Evolutionary conservation across 345 rosid genomes (phyloP).

Genomic region (Pseudoturritis turrita): DNA sequence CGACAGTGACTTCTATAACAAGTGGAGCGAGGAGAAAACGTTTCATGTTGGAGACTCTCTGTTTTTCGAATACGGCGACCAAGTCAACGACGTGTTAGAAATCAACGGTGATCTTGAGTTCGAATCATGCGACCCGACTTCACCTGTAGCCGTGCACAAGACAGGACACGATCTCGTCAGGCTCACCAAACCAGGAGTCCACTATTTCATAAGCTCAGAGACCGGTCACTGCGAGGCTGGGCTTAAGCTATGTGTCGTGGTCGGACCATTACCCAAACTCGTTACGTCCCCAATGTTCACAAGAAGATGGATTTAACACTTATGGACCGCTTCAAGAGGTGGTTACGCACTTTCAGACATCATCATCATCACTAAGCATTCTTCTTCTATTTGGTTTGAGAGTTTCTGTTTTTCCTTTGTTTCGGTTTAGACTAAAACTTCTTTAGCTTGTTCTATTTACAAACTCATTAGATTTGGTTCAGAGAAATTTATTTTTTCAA

Average conservation of each 20-base stretch:
- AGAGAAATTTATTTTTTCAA: no score
- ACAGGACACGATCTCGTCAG: not conserved
- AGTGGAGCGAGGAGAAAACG: not conserved
- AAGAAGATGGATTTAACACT: no score
- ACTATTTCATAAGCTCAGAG: not conserved
- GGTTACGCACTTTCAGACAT: no score
- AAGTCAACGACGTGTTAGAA: not conserved
- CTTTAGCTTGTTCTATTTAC: no score
- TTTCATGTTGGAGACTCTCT: not conserved
- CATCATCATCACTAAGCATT: no score
- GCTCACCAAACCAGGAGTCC: conserved; percentile 1
- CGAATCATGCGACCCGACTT: not conserved
- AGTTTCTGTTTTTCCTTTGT: no score
- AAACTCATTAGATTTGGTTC: no score
- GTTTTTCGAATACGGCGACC: not conserved
- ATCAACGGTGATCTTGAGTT: not conserved
- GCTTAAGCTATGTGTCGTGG: not conserved
- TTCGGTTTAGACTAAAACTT: no score
- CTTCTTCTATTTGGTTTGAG: no score
- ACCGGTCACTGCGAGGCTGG: not conserved
- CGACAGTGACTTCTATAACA: not conserved
- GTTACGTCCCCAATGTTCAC: no score
- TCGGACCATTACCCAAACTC: no score
- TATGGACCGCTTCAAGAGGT: no score
- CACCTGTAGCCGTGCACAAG: not conserved